Evolutionary conservation across 179 eudicot genomes (phyloP), one percentile per base, ranked within the genome.

Genomic region (Camellia oleifera): DNA sequence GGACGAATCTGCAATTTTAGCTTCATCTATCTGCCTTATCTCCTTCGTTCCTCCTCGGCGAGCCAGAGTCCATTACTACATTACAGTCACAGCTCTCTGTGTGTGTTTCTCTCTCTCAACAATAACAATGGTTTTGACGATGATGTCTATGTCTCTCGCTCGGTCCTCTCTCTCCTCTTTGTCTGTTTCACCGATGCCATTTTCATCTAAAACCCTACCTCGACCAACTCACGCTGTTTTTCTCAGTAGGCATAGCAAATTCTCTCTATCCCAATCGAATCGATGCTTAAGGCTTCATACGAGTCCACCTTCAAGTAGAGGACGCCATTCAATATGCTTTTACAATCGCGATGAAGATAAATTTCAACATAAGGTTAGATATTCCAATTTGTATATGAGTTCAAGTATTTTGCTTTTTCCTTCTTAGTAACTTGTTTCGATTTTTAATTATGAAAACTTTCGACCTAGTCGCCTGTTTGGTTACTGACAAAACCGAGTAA

Each of bases 321-420:
- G 78, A 5, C 32, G 78, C 15, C 77, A 50, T 32, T 78, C 87
- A 1, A 46, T 85, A 50, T 78, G 85, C 54, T 89, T 78, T 80
- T 86, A 75, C 83, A 82, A 87, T 53, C 40, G 82, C 14, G 74
- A 81, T 53, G 13, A 82, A 80, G 85, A 83, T 78, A 69, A 72
- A 18, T 9, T 11, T 53, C 42, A 54, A 18, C 66, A 8, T 0
- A 78, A 78, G 81, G 81, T 78, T 57, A 50, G 61, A 14, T 20
- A 4, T 9, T 64, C 32, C 40, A 68, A 32, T 10, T 3, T 42
- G n/a, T 68, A 42, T 68, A 44, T 26, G 70, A 66, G 5, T 4
- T 58, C 63, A 10, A 11, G 63, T 7, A 23, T 26, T 66, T 11
- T 32, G 5, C 45, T 7, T 32, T 32, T 40, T 68, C 13, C 46